Base-by-base conservation (phyloP, 2,329 filamentous ascomycete genomes). In the Berkeleyomyces basicola region DNA sequence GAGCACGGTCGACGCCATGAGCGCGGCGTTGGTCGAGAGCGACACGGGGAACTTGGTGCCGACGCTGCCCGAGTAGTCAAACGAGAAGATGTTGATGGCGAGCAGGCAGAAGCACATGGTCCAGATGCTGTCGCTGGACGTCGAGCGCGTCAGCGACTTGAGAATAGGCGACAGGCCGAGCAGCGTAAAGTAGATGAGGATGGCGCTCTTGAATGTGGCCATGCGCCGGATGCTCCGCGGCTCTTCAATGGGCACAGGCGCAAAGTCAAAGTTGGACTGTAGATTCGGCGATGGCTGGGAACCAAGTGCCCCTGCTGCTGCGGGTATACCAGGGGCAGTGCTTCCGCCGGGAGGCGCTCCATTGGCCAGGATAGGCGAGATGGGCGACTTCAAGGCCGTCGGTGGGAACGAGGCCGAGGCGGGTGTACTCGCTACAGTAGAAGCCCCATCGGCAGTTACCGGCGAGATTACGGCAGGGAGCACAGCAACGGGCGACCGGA, bases 21-120 rank as follows among this genome's bases (percentile, higher is more conserved):
- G 79, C 0, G 92, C 93, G 1, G 93, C 93, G 67, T 97, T 99
- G 33, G 93, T 99, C 7, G 90, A 95, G 4, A 97, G 79, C 3
- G 79, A 86, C 7, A 85, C 85, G 0, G 85, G 85, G 67, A 88
- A 86, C 68, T 84, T 86, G 64, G 72, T 74, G 33, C 77, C 77
- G 31, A 82, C 74, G 42, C 82, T 81, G 47, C 88, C 87, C 9
- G 89, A 88, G 73, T 99, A 99, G 77, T 99, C 93, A 70, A 96
- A 97, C 72, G 95, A 96, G 74, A 96, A 95, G 66, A 97, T 90
- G 72, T 99, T 99, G 74, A 96, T 92, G 69, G 88, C 82, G 66
- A 99, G 82, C 53, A 99, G 80, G 84, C 90, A 93, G 70, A 89
- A 91, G 59, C 89, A 93, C 77, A 99, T 87, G 64, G 93, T 90